These are phyloP conservation scores for Clonostachys chloroleuca DNA, from an alignment of 2,329 filamentous ascomycete genomes.

Conservation along the genomic window DNA sequence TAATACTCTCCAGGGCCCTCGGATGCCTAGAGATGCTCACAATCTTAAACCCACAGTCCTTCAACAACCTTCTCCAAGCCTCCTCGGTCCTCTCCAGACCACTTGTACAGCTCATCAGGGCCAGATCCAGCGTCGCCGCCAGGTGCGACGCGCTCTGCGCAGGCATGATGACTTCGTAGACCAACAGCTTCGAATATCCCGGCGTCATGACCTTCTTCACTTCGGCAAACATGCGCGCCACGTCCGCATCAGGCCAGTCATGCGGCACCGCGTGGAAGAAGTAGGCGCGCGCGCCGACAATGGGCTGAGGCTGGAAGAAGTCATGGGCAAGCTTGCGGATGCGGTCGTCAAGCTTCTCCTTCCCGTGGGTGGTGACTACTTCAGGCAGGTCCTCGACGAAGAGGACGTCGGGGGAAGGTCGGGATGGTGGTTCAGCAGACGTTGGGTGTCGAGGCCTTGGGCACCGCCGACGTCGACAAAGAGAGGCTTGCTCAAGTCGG, in stretches of 20 bases:
- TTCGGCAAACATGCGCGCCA: constrained; percentile 18
- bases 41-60: constrained; percentile 15
- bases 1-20: constrained; percentile 5
- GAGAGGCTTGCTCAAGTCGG: constrained; percentile 9
- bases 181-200: constrained; percentile 24
- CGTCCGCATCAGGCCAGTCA: constrained; percentile 25
- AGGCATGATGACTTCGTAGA: constrained; percentile 27
- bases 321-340: constrained; percentile 11
- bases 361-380: constrained; percentile 16
- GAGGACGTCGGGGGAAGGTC: constrained; percentile 19
- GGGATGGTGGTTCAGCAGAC: constrained; percentile 20
- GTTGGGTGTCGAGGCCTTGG: constrained; percentile 25
- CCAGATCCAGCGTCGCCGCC: constrained; percentile 22
- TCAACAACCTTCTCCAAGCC: constrained; percentile 17
- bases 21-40: constrained; percentile 19
- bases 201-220: constrained; percentile 22
- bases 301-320: constrained; percentile 14
- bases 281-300: constrained; percentile 19
- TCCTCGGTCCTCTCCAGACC: constrained; percentile 20
- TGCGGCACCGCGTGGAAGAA: constrained; percentile 29
- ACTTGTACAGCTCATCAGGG: constrained; percentile 22
- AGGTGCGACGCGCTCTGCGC: constrained; percentile 17
- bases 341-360: constrained; percentile 9
- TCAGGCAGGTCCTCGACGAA: constrained; percentile 31
- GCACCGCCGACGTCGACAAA: constrained; percentile 33